Base-by-base conservation (phyloP, 768 basidiomycete species). In the Sarcodon aspratus region DNA sequence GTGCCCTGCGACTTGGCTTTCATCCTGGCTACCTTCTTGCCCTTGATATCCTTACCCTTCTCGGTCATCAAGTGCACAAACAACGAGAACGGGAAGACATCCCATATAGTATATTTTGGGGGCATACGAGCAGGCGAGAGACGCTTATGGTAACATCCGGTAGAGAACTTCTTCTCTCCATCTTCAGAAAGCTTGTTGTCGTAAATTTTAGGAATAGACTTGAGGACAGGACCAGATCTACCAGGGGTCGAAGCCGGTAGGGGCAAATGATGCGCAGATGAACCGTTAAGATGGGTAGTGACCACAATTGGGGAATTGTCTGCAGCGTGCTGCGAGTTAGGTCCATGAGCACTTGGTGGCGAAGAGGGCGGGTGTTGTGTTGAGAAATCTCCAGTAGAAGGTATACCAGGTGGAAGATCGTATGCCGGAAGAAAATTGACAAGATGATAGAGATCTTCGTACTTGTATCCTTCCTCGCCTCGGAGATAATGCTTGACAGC, bases 351-450 rank as follows among this genome's bases (percentile, higher is more conserved):
- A 27, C 21, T 27, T 27, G 50, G 51, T 9, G 5, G 44, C 17
- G 6, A 47, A 45, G 2, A 35, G 12, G 10, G 46, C 50, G 4
- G 48, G 45, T 7, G 46, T 42, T 12, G 47, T 42, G 17, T 48
- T 35, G 37, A n/a, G 37, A 40, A 45, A 52, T 73, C 68, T 13
- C 63, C 48, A 34, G 51, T 52, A 32, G 69, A 70, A 34, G 66
- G 76, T 48, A 76, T 63, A 33, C 76, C 75, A 1, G 72, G 58
- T 1, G 79, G 78, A 4, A 81, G 61, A 1, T 73, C 71, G 54
- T 81, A 82, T 9, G 76, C 67, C 3, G 84, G 82, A n/a, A 87
- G 71, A 60, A 78, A 83, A 59, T 82, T 85, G 59, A 82, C 77
- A 40, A 80, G 73, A 52, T 81, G 73, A 63, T 81, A 84, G 12